Base-by-base conservation (phyloP, 2,329 filamentous ascomycete genomes). In the Fusarium temperatum region DNA sequence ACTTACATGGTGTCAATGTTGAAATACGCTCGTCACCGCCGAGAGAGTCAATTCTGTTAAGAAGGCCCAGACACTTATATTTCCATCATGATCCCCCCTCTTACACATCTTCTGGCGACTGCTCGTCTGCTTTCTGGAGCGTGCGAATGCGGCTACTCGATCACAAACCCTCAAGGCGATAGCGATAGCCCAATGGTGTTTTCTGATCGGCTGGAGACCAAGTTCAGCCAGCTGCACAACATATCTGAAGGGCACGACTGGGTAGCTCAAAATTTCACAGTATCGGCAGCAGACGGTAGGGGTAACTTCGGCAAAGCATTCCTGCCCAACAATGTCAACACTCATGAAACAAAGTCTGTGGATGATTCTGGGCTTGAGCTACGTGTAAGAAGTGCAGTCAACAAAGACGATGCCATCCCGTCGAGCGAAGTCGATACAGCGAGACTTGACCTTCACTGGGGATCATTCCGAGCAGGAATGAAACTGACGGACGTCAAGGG, bases 131-230 rank as follows among this genome's bases (percentile, higher is more conserved):
- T 66, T 8, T 64, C 66, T 20, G 86, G 87, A 10, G 85, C 87
- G 70, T 95, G 93, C 83, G 89, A 93, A 76, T 96, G 93, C 79
- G 93, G 93, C 58, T 95, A 94, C 80, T 87, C 87, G 7, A 81
- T 91, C 50, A 84, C 84, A 68, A 81, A 85, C 11, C 35, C 63
- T 44, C 85, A 84, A n/a, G 78, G 82, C 51, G 81, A 83, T 35
- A 73, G 82, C 51, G 81, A 83, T 35, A 73, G 79, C 8, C 77
- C 81, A 53, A 82, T 85, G 45, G 78, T 92, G 59, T 95, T 93
- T 80, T 94, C 91, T 6, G 90, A 95, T 68, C 79, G 90, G 17
- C 81, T 94, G 58, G 93, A 95, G 78, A 91, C 91, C 26, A 91
- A 95, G 82, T 95, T 95, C 78, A 83, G 90, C 7, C 88, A 89